Evolutionary conservation across 1,139 yeast genomes (phyloP).

Genomic region (Suhomyces maxii): DNA sequence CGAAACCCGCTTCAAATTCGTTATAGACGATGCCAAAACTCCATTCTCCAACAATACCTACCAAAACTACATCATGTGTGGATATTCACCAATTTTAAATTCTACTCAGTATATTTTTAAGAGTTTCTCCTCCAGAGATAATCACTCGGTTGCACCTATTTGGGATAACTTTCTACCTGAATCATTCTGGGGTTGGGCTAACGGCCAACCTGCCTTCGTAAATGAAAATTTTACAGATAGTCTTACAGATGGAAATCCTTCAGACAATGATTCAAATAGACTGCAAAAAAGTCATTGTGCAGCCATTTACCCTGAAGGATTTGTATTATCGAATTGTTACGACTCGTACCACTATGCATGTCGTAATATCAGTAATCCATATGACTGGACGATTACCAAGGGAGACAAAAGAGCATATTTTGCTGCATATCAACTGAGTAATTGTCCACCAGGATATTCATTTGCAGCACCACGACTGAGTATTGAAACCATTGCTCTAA

Average conservation of each 20-base stretch:
- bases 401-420: constrained; percentile 48
- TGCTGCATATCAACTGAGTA: constrained; percentile 34
- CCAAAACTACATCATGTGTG: constrained; percentile 46
- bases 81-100: constrained; percentile 60
- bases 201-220: constrained; percentile 49
- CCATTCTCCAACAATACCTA: constrained; percentile 37
- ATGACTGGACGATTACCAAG: constrained; percentile 49
- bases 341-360: constrained; percentile 56
- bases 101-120: constrained; percentile 22
- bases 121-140: constrained; percentile 12
- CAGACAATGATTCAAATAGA: constrained; percentile 13
- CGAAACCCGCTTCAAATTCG: constrained; percentile 38
- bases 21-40: constrained; percentile 28
- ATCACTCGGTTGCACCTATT: constrained; percentile 2
- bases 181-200: constrained; percentile 72
- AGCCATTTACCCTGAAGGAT: constrained; percentile 45
- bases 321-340: constrained; percentile 69
- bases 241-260: neutral
- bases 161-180: constrained; percentile 24
- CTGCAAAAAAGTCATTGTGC: constrained; percentile 64
- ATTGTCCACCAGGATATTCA: constrained; percentile 51
- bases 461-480: constrained; percentile 61
- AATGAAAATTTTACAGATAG: constrained; percentile 14
- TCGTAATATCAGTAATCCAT: constrained; percentile 36
- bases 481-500: constrained; percentile 37